Base-by-base conservation (phyloP, 2,329 filamentous ascomycete genomes). In the Fusarium devonianum region DNA sequence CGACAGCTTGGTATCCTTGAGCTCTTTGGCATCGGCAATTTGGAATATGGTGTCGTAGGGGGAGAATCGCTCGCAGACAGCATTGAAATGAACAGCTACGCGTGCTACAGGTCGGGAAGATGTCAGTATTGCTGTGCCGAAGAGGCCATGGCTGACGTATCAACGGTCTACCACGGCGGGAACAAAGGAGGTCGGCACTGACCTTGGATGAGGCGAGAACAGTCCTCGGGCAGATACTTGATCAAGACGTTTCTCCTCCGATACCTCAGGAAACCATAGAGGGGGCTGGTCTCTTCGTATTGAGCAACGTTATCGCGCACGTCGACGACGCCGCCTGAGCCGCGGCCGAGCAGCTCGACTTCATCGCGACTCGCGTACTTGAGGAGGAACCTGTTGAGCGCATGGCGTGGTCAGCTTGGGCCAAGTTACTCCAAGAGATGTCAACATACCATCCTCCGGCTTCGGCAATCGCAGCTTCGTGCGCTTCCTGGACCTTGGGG, bases 181-280 rank as follows among this genome's bases (percentile, higher is more conserved):
- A n/a, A 10, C 7, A 28, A 30, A 23, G 13, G 25, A 14, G 7
- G 28, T 17, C n/a, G 25, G 18, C 48, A 71, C 84, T 63, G 74
- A 96, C 94, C 94, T 89, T 96, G 90, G 43, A 99, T 79, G 45
- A 99, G 78, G 65, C 94, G 84, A 56, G 94, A 97, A 60, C 92
- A 93, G 51, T 87, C 90, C 52, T 96, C 90, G 1, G 93, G 94
- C 55, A 96, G 82, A 71, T 94, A 96, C 75, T 94, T 97, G 71
- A 99, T 83, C 52, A 99, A 75, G 37, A 97, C 89, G 73, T 92
- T 97, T 69, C 92, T 85, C 68, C 92, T 86, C 47, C 93, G 82
- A 72, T 97, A 97, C 64, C 90, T 86, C 62, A 99, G 76, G 69
- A 97, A 91, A 42, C 94, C 94, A 68, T 95, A 99, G 36, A 99